These are phyloP conservation scores for Phalaenopsis hybrid DNA, from an alignment of 116 monocot species.

Conservation along the genomic window DNA sequence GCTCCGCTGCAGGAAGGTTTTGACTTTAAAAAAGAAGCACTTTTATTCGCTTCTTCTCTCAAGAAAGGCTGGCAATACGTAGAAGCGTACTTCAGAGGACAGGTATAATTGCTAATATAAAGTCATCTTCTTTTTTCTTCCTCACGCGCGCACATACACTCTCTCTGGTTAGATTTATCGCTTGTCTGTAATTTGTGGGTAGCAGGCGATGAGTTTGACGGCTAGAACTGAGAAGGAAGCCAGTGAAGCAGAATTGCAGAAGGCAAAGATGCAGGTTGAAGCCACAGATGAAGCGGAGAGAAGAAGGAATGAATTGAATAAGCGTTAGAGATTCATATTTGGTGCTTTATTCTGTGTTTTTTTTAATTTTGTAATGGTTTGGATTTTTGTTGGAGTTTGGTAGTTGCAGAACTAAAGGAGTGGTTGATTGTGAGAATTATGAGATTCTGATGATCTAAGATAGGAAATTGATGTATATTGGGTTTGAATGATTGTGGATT, in stretches of 20 bases:
- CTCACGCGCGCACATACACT: not conserved
- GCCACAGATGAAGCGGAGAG: slow-evolving; percentile 50
- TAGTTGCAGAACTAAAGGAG: no score
- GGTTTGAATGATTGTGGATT: no score
- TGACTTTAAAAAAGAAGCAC: slow-evolving; percentile 18
- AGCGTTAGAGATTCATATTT: not conserved
- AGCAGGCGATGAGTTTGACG: slow-evolving; percentile 35
- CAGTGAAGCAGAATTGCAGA: slow-evolving; percentile 37
- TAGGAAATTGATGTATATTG: no score
- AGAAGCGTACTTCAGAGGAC: slow-evolving; percentile 26
- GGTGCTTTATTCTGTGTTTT: no score
- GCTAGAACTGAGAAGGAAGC: slow-evolving; percentile 56
- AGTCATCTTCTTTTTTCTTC: not conserved
- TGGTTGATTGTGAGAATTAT: no score
- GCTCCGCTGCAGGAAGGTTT: not conserved
- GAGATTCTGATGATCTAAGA: no score
- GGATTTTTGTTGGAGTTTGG: no score
- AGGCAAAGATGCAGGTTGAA: slow-evolving; percentile 48
- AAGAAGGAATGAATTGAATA: slow-evolving; percentile 16
- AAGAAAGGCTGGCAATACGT: slow-evolving; percentile 26
- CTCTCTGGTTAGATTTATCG: not conserved
- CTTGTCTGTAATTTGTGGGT: not conserved
- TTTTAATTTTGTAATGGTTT: no score
- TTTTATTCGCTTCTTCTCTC: slow-evolving; percentile 17
- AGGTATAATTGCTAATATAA: slow-evolving; percentile 9